Conservation (phyloP, 2,329 filamentous ascomycete species). For the Phoma sp. region DNA sequence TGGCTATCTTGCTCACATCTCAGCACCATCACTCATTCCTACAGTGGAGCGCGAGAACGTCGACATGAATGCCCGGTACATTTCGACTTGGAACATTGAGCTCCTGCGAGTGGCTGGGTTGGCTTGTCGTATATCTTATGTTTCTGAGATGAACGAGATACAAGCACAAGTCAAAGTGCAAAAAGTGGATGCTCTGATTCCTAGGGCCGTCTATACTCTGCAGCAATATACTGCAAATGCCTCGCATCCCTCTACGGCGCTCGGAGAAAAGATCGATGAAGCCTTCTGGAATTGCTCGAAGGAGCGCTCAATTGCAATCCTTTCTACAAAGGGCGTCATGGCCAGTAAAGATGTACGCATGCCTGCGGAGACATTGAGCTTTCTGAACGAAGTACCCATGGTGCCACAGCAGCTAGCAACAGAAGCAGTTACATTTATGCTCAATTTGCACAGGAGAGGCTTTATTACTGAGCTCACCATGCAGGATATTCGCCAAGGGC, state of each 20-base stretch:
- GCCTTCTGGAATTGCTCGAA: conserved; percentile 94
- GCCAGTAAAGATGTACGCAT: conserved; percentile 84
- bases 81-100: conserved; percentile 93
- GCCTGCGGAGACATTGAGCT: conserved; percentile 71
- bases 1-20: conserved; percentile 90
- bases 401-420: conserved; percentile 77
- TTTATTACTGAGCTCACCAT: conserved; percentile 88
- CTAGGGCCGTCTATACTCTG: conserved; percentile 80
- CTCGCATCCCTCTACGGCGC: conserved; percentile 84
- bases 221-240: conserved; percentile 88
- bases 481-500: conserved; percentile 80
- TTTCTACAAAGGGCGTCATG: conserved; percentile 86
- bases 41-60: conserved; percentile 97
- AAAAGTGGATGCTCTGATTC: conserved; percentile 68
- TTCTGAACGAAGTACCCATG: conserved; percentile 87
- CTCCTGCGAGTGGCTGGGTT: conserved; percentile 91
- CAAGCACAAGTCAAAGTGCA: conserved; percentile 65
- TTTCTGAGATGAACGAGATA: conserved; percentile 73
- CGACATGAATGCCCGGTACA: conserved; percentile 93
- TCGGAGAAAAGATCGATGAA: conserved; percentile 88
- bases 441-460: conserved; percentile 80
- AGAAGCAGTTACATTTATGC: conserved; percentile 72
- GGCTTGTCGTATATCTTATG: conserved; percentile 84
- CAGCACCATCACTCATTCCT: conserved; percentile 92
- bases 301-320: conserved; percentile 77